These are phyloP conservation scores for Candida sojae DNA, from an alignment of 1,139 yeast species.

Conservation along the genomic window DNA sequence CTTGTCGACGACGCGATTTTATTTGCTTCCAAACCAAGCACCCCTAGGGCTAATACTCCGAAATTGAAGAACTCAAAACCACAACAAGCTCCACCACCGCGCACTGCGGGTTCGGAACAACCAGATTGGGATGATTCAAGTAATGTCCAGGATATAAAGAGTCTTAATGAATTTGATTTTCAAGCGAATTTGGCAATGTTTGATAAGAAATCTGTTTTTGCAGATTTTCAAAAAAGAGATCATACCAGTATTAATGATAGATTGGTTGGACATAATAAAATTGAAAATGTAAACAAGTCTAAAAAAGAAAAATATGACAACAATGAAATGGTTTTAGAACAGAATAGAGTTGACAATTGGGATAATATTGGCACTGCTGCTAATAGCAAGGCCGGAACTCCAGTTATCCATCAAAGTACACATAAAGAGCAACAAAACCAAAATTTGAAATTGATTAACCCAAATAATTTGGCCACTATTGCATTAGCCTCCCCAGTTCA, in stretches of 20 bases:
- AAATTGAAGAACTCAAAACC: conserved; percentile 9
- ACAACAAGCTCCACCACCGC: not conserved
- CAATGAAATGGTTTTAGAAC: conserved; percentile 72
- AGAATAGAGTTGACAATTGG: conserved; percentile 56
- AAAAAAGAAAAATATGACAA: conserved; percentile 57
- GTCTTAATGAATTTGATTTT: conserved; percentile 79
- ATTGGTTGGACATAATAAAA: conserved; percentile 74
- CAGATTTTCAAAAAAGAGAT: conserved; percentile 70
- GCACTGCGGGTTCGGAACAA: not conserved
- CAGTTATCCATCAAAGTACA: conserved; percentile 7
- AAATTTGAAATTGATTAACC: conserved; percentile 21
- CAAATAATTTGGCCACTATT: conserved; percentile 28
- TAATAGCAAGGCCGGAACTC: conserved; percentile 7
- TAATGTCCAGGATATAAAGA: conserved; percentile 49
- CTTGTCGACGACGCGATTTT: conserved; percentile 30
- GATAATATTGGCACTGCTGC: conserved; percentile 38
- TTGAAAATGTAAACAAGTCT: conserved; percentile 28
- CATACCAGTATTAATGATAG: conserved; percentile 60
- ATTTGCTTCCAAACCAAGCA: conserved; percentile 19
- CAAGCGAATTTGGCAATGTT: conserved; percentile 80
- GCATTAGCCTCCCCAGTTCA: conserved; percentile 82
- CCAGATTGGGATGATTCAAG: conserved; percentile 50
- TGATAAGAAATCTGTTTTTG: conserved; percentile 79
- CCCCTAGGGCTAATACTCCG: conserved; percentile 19
- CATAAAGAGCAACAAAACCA: conserved; percentile 10